Evolutionary conservation across 164 flowering plant species (phyloP), one percentile per base, ranked within the genome.

Genomic region (Tetrastigma voinierianum): DNA sequence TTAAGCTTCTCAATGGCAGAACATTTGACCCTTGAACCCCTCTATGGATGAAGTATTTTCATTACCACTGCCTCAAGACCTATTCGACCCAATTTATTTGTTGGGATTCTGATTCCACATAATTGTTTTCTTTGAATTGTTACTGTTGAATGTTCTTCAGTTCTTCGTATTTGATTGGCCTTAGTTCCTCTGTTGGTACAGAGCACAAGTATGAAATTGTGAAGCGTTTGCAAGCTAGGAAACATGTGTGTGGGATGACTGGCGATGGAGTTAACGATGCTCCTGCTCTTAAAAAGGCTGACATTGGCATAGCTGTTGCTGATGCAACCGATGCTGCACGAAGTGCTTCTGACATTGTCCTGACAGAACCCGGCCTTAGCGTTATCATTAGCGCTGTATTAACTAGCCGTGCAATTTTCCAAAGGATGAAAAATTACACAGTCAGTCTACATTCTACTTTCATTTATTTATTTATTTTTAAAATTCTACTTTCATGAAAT

Each of bases 301-400:
- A 93, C 76, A 90, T 93, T 68, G 98, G 98, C 48, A 91, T 93
- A 66, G 98, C 97, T 57, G 97, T 91, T 59, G 96, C 87, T 32
- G 96, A 90, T 87, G 93, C 97, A 54, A 90, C 97, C 72, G 98
- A 91, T 82, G 97, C 98, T 43, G 97, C 98, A 78, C 92, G 96
- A 32, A 86, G 94, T 77, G 98, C 96, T 79, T 91, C 98, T 70
- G 98, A 93, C 67, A 88, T 93, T 71, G 97, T 90, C 49, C 79
- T 93, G 19, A 89, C 96, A 4, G 94, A 93, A 77, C 97, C 97
- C 68, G 97, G 97, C 5, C 87, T 91, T 16, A 86, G 96, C 77
- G 94, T 88, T 46, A 93, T 93, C 59, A 87, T 93, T 43, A 88
- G 95, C 77, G 98, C 96, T 55, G 96, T 91, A 0, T 76, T 91